phyloP scores from a whole-genome alignment of 345 rosid species.

The Mangifera indica region DNA sequence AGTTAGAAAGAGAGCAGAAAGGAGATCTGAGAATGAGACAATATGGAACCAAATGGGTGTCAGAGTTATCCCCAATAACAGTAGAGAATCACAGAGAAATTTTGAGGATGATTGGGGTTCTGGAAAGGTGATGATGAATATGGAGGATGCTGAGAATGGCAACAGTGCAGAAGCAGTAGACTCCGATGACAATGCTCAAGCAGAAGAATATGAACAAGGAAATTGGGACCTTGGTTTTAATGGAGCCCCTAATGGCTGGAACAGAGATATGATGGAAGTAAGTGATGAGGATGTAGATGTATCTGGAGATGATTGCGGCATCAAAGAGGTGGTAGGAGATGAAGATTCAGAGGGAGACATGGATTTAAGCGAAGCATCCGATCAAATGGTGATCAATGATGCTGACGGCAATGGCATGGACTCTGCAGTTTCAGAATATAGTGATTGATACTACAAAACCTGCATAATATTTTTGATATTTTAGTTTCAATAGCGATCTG shows the following conservation, averaged over 20 bases:
- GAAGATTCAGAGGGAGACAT: constrained; percentile 45
- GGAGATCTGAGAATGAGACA: constrained; percentile 31
- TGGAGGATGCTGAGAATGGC: constrained; percentile 56
- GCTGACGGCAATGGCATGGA: constrained; percentile 40
- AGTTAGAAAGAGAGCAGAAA: constrained; percentile 75
- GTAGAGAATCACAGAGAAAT: constrained; percentile 18
- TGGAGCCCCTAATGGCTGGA: constrained; percentile 48
- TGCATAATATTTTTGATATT: constrained; percentile 24
- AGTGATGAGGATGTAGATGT: constrained; percentile 64
- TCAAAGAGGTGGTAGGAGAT: constrained; percentile 32
- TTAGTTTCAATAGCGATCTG: constrained; percentile 18
- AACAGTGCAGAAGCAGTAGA: constrained; percentile 60
- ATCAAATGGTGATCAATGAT: constrained; percentile 35
- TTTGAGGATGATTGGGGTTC: constrained; percentile 43
- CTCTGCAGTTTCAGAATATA: constrained; percentile 63
- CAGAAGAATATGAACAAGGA: constrained; percentile 45
- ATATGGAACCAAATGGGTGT: constrained; percentile 22
- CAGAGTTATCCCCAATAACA: constrained; percentile 21
- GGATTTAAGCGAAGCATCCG: constrained; percentile 56
- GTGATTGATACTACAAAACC: constrained; percentile 42
- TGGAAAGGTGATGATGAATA: constrained; percentile 34
- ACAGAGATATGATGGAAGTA: constrained; percentile 40
- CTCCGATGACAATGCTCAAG: constrained; percentile 62
- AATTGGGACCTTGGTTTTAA: constrained; percentile 54
- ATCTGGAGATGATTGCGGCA: constrained; percentile 34